Evolutionary conservation across 345 rosid genomes (phyloP).

Genomic region (Viola odorata): DNA sequence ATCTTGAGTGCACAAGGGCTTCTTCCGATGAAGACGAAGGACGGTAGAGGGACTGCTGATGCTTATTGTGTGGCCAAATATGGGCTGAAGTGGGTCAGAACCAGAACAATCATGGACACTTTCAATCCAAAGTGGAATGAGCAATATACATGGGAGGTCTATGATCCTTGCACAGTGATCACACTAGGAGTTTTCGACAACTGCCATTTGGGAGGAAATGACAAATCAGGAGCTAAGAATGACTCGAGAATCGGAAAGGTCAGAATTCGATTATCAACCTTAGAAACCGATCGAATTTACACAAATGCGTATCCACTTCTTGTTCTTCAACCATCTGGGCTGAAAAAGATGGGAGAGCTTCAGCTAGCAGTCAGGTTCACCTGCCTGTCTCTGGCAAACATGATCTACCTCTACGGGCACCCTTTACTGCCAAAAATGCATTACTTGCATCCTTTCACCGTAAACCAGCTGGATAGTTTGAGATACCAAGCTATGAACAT

Average conservation of each 20-base stretch:
- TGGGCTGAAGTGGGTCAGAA: constrained; percentile 29
- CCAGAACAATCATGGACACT: constrained; percentile 26
- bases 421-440: constrained; percentile 34
- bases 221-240: constrained; percentile 10
- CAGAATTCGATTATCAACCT: constrained; percentile 24
- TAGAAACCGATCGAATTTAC: constrained; percentile 28
- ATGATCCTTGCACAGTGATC: constrained; percentile 32
- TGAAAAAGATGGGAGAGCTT: constrained; percentile 32
- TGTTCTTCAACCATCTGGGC: constrained; percentile 27
- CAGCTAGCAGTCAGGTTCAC: constrained; percentile 34
- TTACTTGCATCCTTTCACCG: constrained; percentile 30
- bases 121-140: constrained; percentile 35
- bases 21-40: constrained; percentile 24
- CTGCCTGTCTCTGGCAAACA: constrained; percentile 20
- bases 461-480: constrained; percentile 29
- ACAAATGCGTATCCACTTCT: constrained; percentile 30
- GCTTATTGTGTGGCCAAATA: constrained; percentile 32
- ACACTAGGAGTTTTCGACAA: constrained; percentile 33
- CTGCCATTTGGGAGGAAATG: constrained; percentile 21
- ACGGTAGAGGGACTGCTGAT: constrained; percentile 20
- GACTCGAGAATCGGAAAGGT: constrained; percentile 31
- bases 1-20: constrained; percentile 31
- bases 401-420: constrained; percentile 25
- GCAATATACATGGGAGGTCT: constrained; percentile 35
- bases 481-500: constrained; percentile 26